These are phyloP conservation scores for Hippophae gyantsensis DNA, from an alignment of 306 rosid genomes.

Conservation along the genomic window DNA sequence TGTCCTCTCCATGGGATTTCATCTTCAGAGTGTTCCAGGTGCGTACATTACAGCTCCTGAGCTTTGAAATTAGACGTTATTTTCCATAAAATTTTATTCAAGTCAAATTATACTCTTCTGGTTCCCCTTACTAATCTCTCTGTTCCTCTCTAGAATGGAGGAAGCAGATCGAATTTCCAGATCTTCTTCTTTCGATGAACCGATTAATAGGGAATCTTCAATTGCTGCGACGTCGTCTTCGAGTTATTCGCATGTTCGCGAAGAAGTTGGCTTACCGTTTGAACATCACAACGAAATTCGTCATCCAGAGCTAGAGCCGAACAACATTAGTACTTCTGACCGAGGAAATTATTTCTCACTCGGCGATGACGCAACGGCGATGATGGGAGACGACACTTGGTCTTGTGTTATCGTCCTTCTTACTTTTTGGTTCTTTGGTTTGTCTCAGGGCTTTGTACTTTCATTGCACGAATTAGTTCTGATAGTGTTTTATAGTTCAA, in stretches of 20 bases:
- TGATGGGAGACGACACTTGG: slow-evolving; percentile 45
- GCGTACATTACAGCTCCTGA: neutral
- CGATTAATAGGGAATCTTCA: slow-evolving; percentile 15
- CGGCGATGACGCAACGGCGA: neutral
- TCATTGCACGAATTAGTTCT: neutral
- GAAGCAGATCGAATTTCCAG: slow-evolving; percentile 13
- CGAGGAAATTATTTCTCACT: slow-evolving; percentile 5
- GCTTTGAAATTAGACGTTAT: neutral
- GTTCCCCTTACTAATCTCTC: neutral
- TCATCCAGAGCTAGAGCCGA: slow-evolving; percentile 18
- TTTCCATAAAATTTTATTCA: neutral
- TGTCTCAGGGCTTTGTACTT: slow-evolving; percentile 2
- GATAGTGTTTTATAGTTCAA: neutral
- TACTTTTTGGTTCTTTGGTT: slow-evolving; percentile 72
- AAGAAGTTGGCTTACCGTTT: slow-evolving; percentile 15
- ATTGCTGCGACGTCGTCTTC: slow-evolving; percentile 27
- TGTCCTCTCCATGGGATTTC: slow-evolving; percentile 28
- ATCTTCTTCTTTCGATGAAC: slow-evolving; percentile 7
- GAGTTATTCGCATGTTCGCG: slow-evolving; percentile 22
- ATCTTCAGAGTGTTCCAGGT: slow-evolving; percentile 12
- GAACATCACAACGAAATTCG: slow-evolving; percentile 13
- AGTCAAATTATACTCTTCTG: neutral
- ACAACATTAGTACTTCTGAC: slow-evolving; percentile 3
- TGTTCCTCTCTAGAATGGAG: slow-evolving; percentile 24
- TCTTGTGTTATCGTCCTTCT: slow-evolving; percentile 51